Evolutionary conservation across 768 basidiomycete species (phyloP), one percentile per base, ranked within the genome.

Genomic region (Cytidiella melzeri): DNA sequence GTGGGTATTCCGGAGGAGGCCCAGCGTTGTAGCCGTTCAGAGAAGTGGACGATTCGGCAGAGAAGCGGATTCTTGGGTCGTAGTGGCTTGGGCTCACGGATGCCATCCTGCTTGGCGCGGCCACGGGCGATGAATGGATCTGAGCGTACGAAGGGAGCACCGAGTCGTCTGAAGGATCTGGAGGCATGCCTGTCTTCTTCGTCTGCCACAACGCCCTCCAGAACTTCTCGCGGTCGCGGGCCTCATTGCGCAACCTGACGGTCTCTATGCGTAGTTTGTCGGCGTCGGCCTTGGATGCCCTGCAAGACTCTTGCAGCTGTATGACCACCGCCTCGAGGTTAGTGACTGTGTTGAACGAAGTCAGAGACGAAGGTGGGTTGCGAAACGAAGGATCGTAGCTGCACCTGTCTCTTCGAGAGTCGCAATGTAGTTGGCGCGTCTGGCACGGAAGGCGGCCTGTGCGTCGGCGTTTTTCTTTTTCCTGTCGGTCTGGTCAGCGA

Each of bases 401-500:
- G 43, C 48, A 72, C 72, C 72, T 72, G 88, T 88, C 63, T 88
- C 88, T 65, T 92, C 89, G 54, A 92, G 78, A 11, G 87, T 91
- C 38, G 85, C 80, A 62, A 92, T 92, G 65, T 92, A 92, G 66
- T 87, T 90, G 43, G 86, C 87, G 56, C 89, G 76, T 56, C 87
- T 70, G 43, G 84, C 84, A 55, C 87, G 75, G 66, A 90, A 91
- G 51, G 87, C 87, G 47, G 89, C 88, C 68, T 92, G 89, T 2
- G 89, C 89, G 62, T 90, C 86, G 28, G 89, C 89, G 59, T 92
- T 92, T 71, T 92, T 92, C 74, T 87, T 88, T 72, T 88, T 89
- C 55, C 87, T 72, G 58, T 86, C 73, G 27, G 83, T 81, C 11
- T 84, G 76, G 40, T 71, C 43, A 23, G 65, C 28, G 27, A 65